Conservation (phyloP, 169 alveolate species). For the Plasmodium malariae region DNA sequence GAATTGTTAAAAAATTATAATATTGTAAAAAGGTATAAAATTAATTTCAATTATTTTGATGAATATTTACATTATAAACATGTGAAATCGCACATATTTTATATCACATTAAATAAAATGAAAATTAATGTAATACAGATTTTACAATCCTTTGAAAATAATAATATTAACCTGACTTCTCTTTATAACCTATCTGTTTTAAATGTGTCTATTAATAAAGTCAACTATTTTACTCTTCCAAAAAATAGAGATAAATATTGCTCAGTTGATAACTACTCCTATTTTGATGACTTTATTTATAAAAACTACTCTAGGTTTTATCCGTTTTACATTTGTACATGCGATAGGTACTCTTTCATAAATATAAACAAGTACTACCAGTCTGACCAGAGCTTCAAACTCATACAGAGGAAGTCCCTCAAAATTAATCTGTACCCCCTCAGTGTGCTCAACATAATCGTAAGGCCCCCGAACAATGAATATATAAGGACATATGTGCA, state of each 20-base stretch:
- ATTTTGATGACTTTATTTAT: conserved; percentile 19
- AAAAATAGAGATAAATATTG: conserved; percentile 15
- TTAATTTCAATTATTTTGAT: conserved; percentile 30
- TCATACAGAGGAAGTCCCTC: conserved; percentile 11
- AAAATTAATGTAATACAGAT: conserved; percentile 4
- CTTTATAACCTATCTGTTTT: conserved; percentile 33
- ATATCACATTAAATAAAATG: conserved; percentile 13
- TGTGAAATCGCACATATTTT: conserved; percentile 26
- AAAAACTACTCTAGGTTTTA: not conserved
- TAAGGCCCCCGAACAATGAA: not conserved
- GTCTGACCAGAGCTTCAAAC: not conserved
- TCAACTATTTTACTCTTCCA: conserved; percentile 39
- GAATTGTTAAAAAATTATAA: conserved; percentile 57
- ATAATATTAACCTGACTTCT: conserved; percentile 10
- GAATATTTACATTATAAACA: conserved; percentile 21
- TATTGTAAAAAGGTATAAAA: not conserved
- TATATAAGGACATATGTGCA: not conserved
- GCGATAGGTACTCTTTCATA: conserved; percentile 30
- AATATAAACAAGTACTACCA: conserved; percentile 39
- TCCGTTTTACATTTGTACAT: conserved; percentile 44
- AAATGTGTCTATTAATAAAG: conserved; percentile 1
- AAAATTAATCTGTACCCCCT: conserved; percentile 38
- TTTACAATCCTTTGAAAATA: conserved; percentile 12
- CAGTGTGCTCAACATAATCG: conserved; percentile 24
- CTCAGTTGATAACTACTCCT: not conserved